Percentiles rank a stretch among this genome's conserved stretches.
These are phyloP conservation scores for Solanum microdontum DNA, from an alignment of 257 asterid genomes.

Conservation along the genomic window DNA sequence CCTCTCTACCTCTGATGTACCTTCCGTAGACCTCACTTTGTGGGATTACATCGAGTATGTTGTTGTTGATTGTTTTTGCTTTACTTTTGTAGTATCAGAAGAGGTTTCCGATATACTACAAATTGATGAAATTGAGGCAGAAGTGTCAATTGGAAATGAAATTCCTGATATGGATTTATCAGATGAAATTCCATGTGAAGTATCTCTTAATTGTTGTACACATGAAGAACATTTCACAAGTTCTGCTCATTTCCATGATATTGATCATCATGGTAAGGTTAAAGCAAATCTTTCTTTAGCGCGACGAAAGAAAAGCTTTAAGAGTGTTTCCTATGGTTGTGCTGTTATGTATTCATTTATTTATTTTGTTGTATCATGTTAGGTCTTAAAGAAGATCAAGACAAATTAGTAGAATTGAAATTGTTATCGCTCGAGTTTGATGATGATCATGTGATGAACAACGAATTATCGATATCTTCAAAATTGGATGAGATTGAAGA, in stretches of 20 bases:
- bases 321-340: constrained; percentile 15
- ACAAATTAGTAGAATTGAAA: constrained; percentile 25
- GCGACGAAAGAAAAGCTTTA: constrained; percentile 15
- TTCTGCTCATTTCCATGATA: constrained; percentile 12
- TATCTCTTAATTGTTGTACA: not conserved
- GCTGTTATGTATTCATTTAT: constrained; percentile 4
- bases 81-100: constrained; percentile 35
- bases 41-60: not conserved
- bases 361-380: constrained; percentile 1
- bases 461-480: constrained; percentile 11
- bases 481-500: constrained; percentile 52
- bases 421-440: constrained; percentile 24
- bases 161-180: constrained; percentile 76
- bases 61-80: not conserved
- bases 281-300: constrained; percentile 13
- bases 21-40: not conserved
- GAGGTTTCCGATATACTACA: constrained; percentile 30
- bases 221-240: constrained; percentile 30
- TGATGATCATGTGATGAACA: constrained; percentile 15
- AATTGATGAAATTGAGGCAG: constrained; percentile 63
- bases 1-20: not conserved
- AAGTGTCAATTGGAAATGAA: constrained; percentile 90
- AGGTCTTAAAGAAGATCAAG: constrained; percentile 34
- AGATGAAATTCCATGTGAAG: constrained; percentile 38
- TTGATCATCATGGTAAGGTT: constrained; percentile 38